Conservation (phyloP, 2,329 filamentous ascomycete genomes). For the Penicillium concentricum region DNA sequence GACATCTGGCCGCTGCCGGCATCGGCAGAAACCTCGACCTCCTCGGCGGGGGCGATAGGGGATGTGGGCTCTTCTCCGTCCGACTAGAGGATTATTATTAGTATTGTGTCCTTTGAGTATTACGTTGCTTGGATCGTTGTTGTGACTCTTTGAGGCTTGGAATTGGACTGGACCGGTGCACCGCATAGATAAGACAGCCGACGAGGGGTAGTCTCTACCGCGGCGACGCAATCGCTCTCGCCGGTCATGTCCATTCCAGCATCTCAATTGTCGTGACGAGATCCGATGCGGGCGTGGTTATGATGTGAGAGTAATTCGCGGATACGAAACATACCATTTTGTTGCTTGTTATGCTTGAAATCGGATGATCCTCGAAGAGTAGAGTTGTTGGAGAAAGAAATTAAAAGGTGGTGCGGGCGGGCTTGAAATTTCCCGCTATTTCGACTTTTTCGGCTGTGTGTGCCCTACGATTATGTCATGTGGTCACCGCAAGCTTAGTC, state of each 20-base stretch:
- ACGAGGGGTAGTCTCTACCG: background rate
- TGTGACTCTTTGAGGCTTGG: background rate
- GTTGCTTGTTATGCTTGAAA: conserved; percentile 39
- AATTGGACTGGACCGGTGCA: background rate
- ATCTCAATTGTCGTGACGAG: conserved; percentile 7
- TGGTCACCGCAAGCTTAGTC: background rate
- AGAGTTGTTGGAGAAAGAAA: conserved; percentile 25
- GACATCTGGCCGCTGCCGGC: conserved; percentile 79
- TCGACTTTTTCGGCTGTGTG: conserved; percentile 33
- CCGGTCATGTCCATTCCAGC: conserved; percentile 1
- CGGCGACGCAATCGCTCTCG: background rate
- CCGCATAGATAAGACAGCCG: background rate
- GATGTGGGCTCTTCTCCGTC: conserved; percentile 99
- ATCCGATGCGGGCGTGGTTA: background rate
- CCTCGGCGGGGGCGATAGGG: conserved; percentile 68
- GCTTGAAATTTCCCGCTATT: conserved; percentile 25
- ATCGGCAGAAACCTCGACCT: conserved; percentile 96
- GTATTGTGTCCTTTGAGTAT: background rate
- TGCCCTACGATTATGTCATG: conserved; percentile 32
- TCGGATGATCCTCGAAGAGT: conserved; percentile 57
- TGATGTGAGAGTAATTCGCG: background rate
- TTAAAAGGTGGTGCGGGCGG: conserved; percentile 18
- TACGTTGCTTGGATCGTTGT: background rate
- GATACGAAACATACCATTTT: conserved; percentile 46
- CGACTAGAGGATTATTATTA: conserved; percentile 61